These are phyloP conservation scores for Boletus sp. DNA, from an alignment of 768 basidiomycete species.

Conservation along the genomic window DNA sequence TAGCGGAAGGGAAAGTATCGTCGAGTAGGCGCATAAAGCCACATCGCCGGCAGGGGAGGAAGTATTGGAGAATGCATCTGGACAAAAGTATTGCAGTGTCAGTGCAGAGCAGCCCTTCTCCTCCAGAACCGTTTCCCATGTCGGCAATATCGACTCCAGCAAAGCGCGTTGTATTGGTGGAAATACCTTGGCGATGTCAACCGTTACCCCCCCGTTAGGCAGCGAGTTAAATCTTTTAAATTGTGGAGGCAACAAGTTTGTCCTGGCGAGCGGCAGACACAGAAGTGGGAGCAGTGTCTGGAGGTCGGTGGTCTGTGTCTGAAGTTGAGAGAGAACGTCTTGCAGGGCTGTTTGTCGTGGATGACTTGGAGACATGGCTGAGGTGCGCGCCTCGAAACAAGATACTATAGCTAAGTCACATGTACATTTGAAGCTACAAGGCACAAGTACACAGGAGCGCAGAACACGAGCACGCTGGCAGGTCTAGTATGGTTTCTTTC, in stretches of 20 bases:
- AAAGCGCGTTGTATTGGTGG: conserved; percentile 63
- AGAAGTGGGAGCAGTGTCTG: conserved; percentile 54
- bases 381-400: not conserved
- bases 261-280: conserved; percentile 51
- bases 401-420: not conserved
- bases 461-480: not conserved
- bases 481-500: conserved; percentile 5
- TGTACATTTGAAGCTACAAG: not conserved
- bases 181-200: conserved; percentile 33
- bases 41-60: conserved; percentile 48
- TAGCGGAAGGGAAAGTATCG: conserved; percentile 51
- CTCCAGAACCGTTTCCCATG: conserved; percentile 60
- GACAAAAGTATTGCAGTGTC: conserved; percentile 71
- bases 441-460: not conserved
- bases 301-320: conserved; percentile 46
- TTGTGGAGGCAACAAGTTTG: conserved; percentile 58
- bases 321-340: conserved; percentile 43
- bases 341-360: conserved; percentile 15
- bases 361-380: conserved; percentile 9
- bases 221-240: conserved; percentile 44
- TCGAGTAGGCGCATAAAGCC: conserved; percentile 60
- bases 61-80: conserved; percentile 54
- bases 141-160: conserved; percentile 60
- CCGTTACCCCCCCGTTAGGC: conserved; percentile 22
- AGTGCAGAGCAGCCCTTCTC: conserved; percentile 45